Evolutionary conservation across 139 green algal species (phyloP).

Genomic region (Mesotaenium endlicherianum): DNA sequence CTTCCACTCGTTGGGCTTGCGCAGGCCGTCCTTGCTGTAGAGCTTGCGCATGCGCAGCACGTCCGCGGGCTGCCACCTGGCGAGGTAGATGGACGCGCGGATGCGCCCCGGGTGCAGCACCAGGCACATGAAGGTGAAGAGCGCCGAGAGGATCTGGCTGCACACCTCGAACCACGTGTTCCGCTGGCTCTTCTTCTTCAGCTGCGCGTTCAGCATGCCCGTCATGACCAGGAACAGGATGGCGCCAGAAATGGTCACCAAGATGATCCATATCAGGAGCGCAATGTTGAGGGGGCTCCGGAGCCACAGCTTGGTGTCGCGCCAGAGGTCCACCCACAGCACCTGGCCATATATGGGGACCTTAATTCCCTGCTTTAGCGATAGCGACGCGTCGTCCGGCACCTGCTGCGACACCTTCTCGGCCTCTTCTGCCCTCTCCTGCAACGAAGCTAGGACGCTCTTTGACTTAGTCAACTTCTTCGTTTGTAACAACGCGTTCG

Average conservation of each 20-base stretch:
- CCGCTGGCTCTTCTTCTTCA: conserved; percentile 2
- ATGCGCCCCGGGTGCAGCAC: conserved; percentile 29
- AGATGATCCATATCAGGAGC: conserved; percentile 1
- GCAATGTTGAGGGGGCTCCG: conserved; percentile 3
- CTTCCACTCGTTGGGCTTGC: conserved; percentile 43
- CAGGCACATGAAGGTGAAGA: conserved; percentile 41
- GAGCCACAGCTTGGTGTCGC: neutral
- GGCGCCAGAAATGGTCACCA: neutral
- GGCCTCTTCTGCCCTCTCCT: too few relatives aligned
- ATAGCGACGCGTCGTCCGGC: neutral
- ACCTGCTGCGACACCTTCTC: too few relatives aligned
- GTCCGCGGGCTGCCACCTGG: conserved; percentile 4
- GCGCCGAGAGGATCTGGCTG: conserved; percentile 31
- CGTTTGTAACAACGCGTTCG: too few relatives aligned
- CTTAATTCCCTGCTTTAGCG: neutral
- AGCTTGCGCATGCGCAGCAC: conserved; percentile 14
- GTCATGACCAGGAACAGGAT: conserved; percentile 35
- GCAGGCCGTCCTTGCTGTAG: conserved; percentile 22
- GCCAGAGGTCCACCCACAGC: neutral
- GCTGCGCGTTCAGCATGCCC: conserved; percentile 22
- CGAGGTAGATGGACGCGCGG: neutral
- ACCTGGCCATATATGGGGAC: conserved; percentile 3
- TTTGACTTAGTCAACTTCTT: too few relatives aligned
- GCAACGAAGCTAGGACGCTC: too few relatives aligned
- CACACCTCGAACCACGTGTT: conserved; percentile 36